Percentiles rank a stretch among this genome's conserved stretches.
Conservation (phyloP, 2,329 filamentous ascomycete species). For the Ascochyta viciae-villosae region DNA sequence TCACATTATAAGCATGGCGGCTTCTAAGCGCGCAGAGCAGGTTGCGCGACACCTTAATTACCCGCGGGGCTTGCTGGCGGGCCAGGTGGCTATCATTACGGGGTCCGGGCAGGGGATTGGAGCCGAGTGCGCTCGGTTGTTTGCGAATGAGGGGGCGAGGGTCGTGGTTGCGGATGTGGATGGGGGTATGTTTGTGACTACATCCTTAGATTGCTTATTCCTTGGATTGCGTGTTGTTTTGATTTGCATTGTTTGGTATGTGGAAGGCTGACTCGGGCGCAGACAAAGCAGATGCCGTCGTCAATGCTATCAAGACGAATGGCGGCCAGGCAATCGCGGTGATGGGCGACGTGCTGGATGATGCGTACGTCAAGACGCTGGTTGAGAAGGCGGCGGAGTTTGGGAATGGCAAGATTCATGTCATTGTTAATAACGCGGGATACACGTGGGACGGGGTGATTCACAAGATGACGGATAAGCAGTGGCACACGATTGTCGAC, state of each 20-base stretch:
- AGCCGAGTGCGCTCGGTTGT: constrained; percentile 80
- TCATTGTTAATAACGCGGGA: constrained; percentile 90
- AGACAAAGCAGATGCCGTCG: constrained; percentile 75
- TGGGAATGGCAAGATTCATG: constrained; percentile 85
- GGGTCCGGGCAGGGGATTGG: constrained; percentile 88
- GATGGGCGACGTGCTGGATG: constrained; percentile 77
- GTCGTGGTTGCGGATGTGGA: constrained; percentile 88
- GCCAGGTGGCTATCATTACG: constrained; percentile 87
- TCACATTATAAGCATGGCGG: constrained; percentile 10
- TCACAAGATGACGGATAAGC: constrained; percentile 90
- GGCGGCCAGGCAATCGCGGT: constrained; percentile 76
- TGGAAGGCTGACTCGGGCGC: constrained; percentile 19
- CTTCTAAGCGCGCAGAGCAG: constrained; percentile 65
- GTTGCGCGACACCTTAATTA: constrained; percentile 82
- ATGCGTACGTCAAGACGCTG: constrained; percentile 73
- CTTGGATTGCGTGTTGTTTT: too few species aligned
- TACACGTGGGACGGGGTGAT: constrained; percentile 95
- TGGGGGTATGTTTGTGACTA: constrained; percentile 55
- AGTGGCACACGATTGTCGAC: constrained; percentile 87
- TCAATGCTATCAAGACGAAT: constrained; percentile 70
- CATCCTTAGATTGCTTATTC: too few species aligned
- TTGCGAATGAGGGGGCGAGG: constrained; percentile 87
- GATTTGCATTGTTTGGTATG: too few species aligned
- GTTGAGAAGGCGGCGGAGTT: constrained; percentile 79
- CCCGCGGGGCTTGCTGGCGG: constrained; percentile 77